phyloP scores from a whole-genome alignment of 1,284 basidiomycete genomes.

The Salmacisia buchloeana region DNA sequence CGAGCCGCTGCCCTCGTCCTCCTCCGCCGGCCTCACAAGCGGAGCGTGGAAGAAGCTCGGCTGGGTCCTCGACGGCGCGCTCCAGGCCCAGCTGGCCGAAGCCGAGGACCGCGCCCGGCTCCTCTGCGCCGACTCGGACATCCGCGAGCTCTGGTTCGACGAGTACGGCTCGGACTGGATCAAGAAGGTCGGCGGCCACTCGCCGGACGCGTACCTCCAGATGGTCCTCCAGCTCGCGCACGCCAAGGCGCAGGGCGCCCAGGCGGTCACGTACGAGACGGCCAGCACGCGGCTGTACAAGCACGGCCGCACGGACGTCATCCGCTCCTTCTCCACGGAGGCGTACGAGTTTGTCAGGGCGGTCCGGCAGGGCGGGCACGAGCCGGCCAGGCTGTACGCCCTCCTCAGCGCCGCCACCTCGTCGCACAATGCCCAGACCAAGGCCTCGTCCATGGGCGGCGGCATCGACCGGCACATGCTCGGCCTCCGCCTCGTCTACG shows the following conservation, averaged over 20 bases:
- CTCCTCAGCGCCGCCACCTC: constrained; percentile 67
- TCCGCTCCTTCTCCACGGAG: constrained; percentile 72
- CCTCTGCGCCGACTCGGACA: constrained; percentile 74
- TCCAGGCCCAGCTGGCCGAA: neutral
- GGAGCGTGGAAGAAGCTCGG: constrained; percentile 65
- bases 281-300: constrained; percentile 84
- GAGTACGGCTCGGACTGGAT: constrained; percentile 89
- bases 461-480: constrained; percentile 90
- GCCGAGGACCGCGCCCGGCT: neutral
- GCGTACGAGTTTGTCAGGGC: constrained; percentile 72
- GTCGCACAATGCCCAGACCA: constrained; percentile 70
- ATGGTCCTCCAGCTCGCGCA: constrained; percentile 90
- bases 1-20: constrained; percentile 19
- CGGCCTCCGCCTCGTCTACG: constrained; percentile 63
- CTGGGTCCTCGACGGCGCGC: constrained; percentile 65
- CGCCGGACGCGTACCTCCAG: constrained; percentile 87
- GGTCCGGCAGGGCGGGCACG: constrained; percentile 55
- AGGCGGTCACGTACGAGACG: constrained; percentile 91
- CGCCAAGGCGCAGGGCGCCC: constrained; percentile 69
- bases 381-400: constrained; percentile 58
- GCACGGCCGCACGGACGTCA: constrained; percentile 86
- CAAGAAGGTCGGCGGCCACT: constrained; percentile 70
- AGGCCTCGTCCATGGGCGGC: constrained; percentile 72
- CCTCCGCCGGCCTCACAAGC: constrained; percentile 14
- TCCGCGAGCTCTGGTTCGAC: constrained; percentile 75